Evolutionary conservation across 495 filamentous ascomycete genomes (phyloP).

Genomic region (Sporormia fimetaria): DNA sequence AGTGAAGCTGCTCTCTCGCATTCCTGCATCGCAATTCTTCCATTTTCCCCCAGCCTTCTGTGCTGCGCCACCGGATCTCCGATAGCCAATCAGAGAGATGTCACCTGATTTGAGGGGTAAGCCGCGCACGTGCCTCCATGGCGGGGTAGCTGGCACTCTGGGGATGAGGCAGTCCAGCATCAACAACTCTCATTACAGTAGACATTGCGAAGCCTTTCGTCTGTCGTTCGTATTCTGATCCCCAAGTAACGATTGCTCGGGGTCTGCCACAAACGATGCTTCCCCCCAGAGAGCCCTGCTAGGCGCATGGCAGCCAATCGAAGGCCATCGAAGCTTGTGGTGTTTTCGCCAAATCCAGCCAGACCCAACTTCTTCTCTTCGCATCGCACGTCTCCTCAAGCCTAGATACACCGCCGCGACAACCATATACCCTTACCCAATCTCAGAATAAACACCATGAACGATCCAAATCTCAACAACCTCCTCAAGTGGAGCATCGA

Average conservation of each 20-base stretch:
- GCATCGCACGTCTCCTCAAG: slow-evolving; percentile 1
- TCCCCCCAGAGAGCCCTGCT: no score
- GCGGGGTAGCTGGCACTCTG: neutral
- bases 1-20: no score
- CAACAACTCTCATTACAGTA: no score
- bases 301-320: slow-evolving; percentile 1
- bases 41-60: no score
- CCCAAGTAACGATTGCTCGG: no score
- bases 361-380: slow-evolving; percentile 5
- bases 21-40: no score
- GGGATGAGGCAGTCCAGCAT: no score
- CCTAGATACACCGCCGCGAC: slow-evolving; percentile 15
- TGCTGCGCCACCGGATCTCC: no score
- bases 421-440: slow-evolving; percentile 2
- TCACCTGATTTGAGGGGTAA: slow-evolving; percentile 27
- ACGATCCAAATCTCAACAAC: slow-evolving; percentile 53
- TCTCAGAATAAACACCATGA: slow-evolving; percentile 25
- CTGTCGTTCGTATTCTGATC: no score
- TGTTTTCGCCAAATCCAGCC: slow-evolving; percentile 1
- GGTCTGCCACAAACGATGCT: no score
- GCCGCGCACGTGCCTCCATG: neutral
- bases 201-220: no score
- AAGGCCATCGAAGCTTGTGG: slow-evolving; percentile 13
- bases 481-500: slow-evolving; percentile 93
- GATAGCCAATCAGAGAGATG: slow-evolving; percentile 2